A percentile compares a stretch with the other conserved stretches of the same genome.
Evolutionary conservation across 306 rosid genomes (phyloP).

Genomic region (Cicer cuneatum): DNA sequence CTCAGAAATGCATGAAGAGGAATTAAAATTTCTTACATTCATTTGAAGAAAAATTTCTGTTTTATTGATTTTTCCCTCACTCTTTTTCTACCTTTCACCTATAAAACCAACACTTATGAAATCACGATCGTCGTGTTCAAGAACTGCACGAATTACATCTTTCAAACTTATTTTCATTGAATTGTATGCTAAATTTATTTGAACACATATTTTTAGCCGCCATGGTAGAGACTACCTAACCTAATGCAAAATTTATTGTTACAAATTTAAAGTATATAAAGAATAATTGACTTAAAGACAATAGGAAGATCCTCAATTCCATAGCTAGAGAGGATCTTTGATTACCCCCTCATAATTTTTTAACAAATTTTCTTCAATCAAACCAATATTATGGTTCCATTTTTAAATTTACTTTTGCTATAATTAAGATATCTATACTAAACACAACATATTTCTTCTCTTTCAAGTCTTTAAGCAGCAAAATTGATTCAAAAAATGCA

Average conservation of each 20-base stretch:
- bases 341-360: not conserved
- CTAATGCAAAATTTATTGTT: conserved; percentile 14
- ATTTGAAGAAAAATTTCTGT: not conserved
- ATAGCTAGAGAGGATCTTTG: conserved; percentile 3
- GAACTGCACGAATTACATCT: not conserved
- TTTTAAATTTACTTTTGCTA: not conserved
- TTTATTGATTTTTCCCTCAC: conserved; percentile 14
- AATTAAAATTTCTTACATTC: not conserved
- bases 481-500: conserved; percentile 2
- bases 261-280: not conserved
- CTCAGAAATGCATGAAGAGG: not conserved
- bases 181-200: not conserved
- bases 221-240: not conserved
- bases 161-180: not conserved
- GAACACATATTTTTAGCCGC: conserved; percentile 5
- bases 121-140: not conserved
- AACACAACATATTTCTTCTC: not conserved
- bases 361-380: conserved; percentile 12
- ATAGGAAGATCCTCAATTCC: not conserved
- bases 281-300: conserved; percentile 9
- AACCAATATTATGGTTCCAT: not conserved
- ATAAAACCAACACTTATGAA: not conserved
- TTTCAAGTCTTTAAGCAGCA: not conserved
- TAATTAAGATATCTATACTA: not conserved
- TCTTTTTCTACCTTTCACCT: conserved; percentile 18